A percentile compares a stretch with the other conserved stretches of the same genome.
phyloP scores from a whole-genome alignment of 2,329 filamentous ascomycete genomes.

The Neodidymelliopsis sp. region DNA sequence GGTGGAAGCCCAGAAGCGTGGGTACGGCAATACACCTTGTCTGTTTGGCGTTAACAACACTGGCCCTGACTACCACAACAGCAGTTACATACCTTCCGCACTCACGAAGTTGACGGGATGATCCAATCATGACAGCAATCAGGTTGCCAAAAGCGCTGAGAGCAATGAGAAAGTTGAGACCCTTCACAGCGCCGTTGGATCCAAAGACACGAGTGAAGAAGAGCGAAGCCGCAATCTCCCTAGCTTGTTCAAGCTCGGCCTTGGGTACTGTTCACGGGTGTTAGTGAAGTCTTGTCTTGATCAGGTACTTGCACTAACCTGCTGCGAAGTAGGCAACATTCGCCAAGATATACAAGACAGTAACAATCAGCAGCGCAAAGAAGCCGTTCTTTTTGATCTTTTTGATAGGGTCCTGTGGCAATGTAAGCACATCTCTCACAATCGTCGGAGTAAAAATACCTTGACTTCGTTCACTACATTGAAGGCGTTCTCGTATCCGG shows the following conservation, averaged over 20 bases:
- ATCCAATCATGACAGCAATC: slow-evolving; percentile 62
- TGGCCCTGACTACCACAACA: rapidly evolving
- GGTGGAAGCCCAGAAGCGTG: slow-evolving; percentile 68
- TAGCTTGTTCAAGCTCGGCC: slow-evolving; percentile 58
- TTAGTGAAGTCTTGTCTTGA: background rate
- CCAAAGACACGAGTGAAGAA: slow-evolving; percentile 68
- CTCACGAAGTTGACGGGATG: slow-evolving; percentile 66
- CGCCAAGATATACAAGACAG: slow-evolving; percentile 64
- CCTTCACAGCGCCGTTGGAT: slow-evolving; percentile 56
- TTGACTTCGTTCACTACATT: slow-evolving; percentile 69
- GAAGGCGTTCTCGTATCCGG: slow-evolving; percentile 67
- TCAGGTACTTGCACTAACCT: slow-evolving; percentile 33
- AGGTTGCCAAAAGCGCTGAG: slow-evolving; percentile 67
- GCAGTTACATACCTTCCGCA: slow-evolving; percentile 54
- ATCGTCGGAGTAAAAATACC: slow-evolving; percentile 22
- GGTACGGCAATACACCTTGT: slow-evolving; percentile 68
- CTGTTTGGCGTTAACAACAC: slow-evolving; percentile 24
- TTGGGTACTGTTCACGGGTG: slow-evolving; percentile 53
- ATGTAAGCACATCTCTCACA: background rate
- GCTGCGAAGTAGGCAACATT: slow-evolving; percentile 69
- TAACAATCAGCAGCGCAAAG: slow-evolving; percentile 58
- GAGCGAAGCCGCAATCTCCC: slow-evolving; percentile 62
- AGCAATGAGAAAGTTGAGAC: slow-evolving; percentile 64
- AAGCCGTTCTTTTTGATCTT: slow-evolving; percentile 58
- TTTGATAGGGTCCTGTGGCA: slow-evolving; percentile 59